Percentiles rank a stretch among this genome's conserved stretches.
Evolutionary conservation across 129 eudicot species (phyloP).

Genomic region (Deinandra increscens): DNA sequence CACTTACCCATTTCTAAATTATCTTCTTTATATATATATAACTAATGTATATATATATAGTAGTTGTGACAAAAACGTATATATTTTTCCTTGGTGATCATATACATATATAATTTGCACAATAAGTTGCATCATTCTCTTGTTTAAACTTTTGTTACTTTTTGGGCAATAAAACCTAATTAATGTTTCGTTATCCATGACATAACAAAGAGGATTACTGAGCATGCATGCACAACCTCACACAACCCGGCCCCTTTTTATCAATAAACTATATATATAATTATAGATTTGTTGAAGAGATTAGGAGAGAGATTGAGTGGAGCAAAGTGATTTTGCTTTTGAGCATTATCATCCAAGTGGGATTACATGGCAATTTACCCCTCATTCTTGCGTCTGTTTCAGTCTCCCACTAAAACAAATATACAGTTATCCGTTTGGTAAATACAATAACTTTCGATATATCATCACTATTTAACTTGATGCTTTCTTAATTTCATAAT

Average conservation of each 20-base stretch:
- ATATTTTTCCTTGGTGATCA: slow-evolving; percentile 10
- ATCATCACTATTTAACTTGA: slow-evolving; percentile 2
- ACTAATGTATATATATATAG: too few relatives aligned
- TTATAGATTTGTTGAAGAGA: slow-evolving; percentile 14
- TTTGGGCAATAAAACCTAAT: slow-evolving; percentile 12
- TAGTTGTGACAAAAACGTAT: too few relatives aligned
- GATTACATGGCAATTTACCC: slow-evolving; percentile 26
- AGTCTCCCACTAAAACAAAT: slow-evolving; percentile 16
- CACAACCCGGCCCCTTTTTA: slow-evolving; percentile 17
- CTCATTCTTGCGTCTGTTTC: slow-evolving; percentile 3
- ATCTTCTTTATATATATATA: too few relatives aligned
- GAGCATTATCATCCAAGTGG: slow-evolving; percentile 26
- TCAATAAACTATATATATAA: not conserved
- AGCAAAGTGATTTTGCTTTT: slow-evolving; percentile 40
- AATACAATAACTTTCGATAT: too few relatives aligned
- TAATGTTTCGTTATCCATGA: slow-evolving; percentile 20
- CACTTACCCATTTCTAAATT: too few relatives aligned
- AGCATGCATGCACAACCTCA: slow-evolving; percentile 33
- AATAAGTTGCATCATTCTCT: not conserved
- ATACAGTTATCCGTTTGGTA: not conserved
- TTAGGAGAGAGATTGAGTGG: slow-evolving; percentile 36
- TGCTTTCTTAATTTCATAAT: not conserved
- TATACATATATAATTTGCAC: too few relatives aligned
- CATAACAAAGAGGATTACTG: slow-evolving; percentile 33
- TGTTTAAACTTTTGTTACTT: not conserved